Base-by-base conservation (phyloP, 208 protist genomes). In the Leishmania arabica region DNA sequence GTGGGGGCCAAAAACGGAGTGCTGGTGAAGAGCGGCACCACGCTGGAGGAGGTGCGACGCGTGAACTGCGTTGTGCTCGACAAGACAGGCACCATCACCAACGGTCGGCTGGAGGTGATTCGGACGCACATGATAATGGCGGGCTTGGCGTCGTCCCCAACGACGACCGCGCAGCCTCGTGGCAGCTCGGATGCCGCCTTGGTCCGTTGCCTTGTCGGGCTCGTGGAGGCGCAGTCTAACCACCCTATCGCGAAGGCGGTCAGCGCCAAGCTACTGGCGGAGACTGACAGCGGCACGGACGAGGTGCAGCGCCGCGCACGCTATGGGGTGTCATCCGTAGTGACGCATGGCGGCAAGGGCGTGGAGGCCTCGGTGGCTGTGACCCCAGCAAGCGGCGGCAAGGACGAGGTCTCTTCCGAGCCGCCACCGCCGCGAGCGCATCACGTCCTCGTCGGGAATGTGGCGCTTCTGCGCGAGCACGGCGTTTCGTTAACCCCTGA, bases 31-130 rank as follows among this genome's bases (percentile, higher is more conserved):
- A 95, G 94, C 75, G 97, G 98, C 31, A 79, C 77, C 11, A 86
- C 89, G 34, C 91, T 99, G 27, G 98, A 99, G 81, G 82, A 56
- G 13, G 90, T 96, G 74, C 89, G 95, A 51, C 74, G 88, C 53
- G 83, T 95, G 1, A 91, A 81, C 42, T 95, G 92, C 45, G 88
- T 99, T 4, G 85, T 98, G 37, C 98, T 99, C 56, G 99, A 99
- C 88, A 99, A 99, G 89, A 99, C 99, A 1, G 99, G 99, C n/a
- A 99, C 99, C 3, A 89, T 99, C n/a, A 99, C 99, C 6, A 86
- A 83, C 9, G 99, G 98, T 19, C 90, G 89, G 71, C 94, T 98
- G 31, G 70, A 82, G n/a, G 94, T 99, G 37, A 89, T 93, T 0
- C 77, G 34, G 83, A 91, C 68, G 37, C 56, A 80, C 34, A 74